Percentiles rank a stretch among this genome's conserved stretches.
These are phyloP conservation scores for Acanthamoeba culbertsoni DNA, from an alignment of 208 protist species.

Conservation along the genomic window DNA sequence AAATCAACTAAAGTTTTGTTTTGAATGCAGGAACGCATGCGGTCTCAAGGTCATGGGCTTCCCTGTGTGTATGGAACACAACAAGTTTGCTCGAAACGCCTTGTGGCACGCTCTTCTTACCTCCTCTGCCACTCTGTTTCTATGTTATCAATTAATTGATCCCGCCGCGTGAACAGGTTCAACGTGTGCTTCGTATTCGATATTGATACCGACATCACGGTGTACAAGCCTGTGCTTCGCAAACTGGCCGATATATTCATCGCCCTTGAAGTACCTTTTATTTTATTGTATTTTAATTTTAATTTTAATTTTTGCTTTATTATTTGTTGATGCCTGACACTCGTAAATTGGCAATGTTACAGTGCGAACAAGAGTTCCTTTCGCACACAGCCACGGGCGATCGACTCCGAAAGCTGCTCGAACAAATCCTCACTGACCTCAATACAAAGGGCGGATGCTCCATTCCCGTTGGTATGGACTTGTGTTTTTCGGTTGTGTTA, in stretches of 20 bases:
- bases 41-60: conserved; percentile 45
- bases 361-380: conserved; percentile 56
- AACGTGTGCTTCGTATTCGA: conserved; percentile 69
- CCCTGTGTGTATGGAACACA: conserved; percentile 54
- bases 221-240: conserved; percentile 61
- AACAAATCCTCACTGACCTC: conserved; percentile 11
- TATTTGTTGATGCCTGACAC: no score
- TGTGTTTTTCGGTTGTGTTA: not conserved
- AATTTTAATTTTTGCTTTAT: not conserved
- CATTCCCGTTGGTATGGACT: conserved; percentile 50
- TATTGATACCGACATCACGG: not conserved
- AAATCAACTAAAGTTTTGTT: not conserved
- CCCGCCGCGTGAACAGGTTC: conserved; percentile 21
- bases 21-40: not conserved
- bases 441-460: not conserved
- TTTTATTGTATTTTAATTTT: not conserved
- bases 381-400: conserved; percentile 14
- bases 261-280: conserved; percentile 15
- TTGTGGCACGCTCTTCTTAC: not conserved
- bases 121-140: not conserved
- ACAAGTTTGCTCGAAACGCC: conserved; percentile 44
- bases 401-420: not conserved
- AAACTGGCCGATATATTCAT: conserved; percentile 49
- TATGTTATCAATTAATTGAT: not conserved
- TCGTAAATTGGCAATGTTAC: not conserved